These are phyloP conservation scores for Lepiota subincarnata DNA, from an alignment of 768 basidiomycete genomes.

Conservation along the genomic window DNA sequence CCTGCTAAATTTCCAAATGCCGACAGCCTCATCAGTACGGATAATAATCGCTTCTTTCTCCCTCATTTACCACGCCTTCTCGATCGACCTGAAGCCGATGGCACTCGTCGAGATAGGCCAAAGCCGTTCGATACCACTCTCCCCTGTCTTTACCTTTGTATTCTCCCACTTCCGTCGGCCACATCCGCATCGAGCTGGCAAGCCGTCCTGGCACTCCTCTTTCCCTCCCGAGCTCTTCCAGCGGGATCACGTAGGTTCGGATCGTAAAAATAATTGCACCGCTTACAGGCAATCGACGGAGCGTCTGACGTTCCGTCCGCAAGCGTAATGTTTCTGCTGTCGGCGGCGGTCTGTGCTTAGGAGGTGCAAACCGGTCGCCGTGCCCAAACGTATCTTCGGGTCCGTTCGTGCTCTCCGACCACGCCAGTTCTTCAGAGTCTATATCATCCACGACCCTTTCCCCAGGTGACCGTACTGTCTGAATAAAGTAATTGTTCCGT, in stretches of 20 bases:
- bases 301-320: slow-evolving; percentile 62
- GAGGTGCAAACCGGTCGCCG: slow-evolving; percentile 18
- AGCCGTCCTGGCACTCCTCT: slow-evolving; percentile 57
- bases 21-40: neutral
- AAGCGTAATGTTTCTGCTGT: slow-evolving; percentile 46
- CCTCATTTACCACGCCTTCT: slow-evolving; percentile 6
- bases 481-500: slow-evolving; percentile 63
- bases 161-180: slow-evolving; percentile 57
- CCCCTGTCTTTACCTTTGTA: slow-evolving; percentile 39
- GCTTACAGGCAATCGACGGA: slow-evolving; percentile 57
- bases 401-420: slow-evolving; percentile 54
- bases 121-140: slow-evolving; percentile 27
- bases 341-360: slow-evolving; percentile 16
- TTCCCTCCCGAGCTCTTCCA: slow-evolving; percentile 50
- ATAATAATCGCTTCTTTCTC: slow-evolving; percentile 10
- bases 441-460: slow-evolving; percentile 21
- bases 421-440: slow-evolving; percentile 65
- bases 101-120: slow-evolving; percentile 34
- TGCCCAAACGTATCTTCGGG: slow-evolving; percentile 41
- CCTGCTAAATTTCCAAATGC: neutral
- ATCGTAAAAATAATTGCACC: slow-evolving; percentile 70
- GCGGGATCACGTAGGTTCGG: slow-evolving; percentile 56
- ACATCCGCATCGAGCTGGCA: slow-evolving; percentile 59
- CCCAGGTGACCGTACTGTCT: slow-evolving; percentile 22
- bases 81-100: slow-evolving; percentile 13